Conservation (phyloP, 345 rosid species). For the Trapa bicornis region DNA sequence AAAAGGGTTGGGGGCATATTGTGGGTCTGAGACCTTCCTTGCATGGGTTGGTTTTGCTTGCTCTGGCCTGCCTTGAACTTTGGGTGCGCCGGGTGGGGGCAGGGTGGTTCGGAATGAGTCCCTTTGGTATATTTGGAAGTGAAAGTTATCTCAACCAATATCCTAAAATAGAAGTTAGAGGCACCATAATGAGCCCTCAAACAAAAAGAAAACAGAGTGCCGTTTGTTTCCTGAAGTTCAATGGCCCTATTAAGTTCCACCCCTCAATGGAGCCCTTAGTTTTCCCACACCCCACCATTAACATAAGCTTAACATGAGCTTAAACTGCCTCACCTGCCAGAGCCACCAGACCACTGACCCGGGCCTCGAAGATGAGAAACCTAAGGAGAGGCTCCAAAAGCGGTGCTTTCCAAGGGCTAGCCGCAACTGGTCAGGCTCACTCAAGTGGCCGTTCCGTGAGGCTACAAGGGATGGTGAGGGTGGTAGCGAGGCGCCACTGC, state of each 20-base stretch:
- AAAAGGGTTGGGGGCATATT: too few species aligned
- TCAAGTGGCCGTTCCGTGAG: constrained; percentile 14
- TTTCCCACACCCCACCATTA: neutral
- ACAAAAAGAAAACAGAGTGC: neutral
- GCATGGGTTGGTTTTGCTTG: too few species aligned
- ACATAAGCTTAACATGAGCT: constrained; percentile 20
- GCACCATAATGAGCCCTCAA: neutral
- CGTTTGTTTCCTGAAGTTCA: neutral
- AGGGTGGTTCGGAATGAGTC: too few species aligned
- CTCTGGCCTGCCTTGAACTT: too few species aligned
- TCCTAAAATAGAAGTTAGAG: too few species aligned
- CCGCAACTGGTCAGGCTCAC: constrained; percentile 36
- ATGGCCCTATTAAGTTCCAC: neutral
- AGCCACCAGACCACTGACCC: constrained; percentile 22
- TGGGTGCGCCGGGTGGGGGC: too few species aligned
- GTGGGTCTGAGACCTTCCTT: too few species aligned
- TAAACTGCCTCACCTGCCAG: constrained; percentile 56
- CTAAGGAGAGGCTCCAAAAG: neutral
- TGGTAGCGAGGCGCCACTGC: neutral
- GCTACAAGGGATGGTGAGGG: neutral
- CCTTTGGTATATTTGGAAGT: too few species aligned
- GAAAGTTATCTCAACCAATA: too few species aligned
- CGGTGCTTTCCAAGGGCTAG: constrained; percentile 12
- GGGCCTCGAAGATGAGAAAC: constrained; percentile 7
- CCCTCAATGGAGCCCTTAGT: neutral